Evolutionary conservation across 2,329 filamentous ascomycete genomes (phyloP).

Genomic region (Ascocoryne sarcoides): DNA sequence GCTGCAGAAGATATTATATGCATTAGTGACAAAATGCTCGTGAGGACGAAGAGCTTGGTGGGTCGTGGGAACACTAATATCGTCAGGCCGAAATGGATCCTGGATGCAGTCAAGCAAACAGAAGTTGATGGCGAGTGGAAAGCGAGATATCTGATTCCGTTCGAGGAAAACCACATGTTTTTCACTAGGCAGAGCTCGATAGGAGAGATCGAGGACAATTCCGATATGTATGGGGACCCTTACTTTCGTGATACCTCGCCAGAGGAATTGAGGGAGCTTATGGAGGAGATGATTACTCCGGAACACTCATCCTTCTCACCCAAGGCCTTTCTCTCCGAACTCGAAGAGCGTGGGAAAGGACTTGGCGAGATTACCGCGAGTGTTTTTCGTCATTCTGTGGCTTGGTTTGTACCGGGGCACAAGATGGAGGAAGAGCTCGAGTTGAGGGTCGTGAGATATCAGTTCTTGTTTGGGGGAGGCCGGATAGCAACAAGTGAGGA

Average conservation of each 20-base stretch:
- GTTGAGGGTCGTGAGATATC: constrained; percentile 42
- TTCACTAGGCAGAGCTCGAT: constrained; percentile 51
- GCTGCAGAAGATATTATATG: constrained; percentile 56
- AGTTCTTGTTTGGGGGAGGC: constrained; percentile 63
- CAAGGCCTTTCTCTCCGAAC: constrained; percentile 40
- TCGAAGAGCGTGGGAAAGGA: constrained; percentile 47
- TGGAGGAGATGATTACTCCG: constrained; percentile 38
- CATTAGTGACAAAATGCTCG: constrained; percentile 67
- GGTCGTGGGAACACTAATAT: constrained; percentile 65
- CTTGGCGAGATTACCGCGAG: constrained; percentile 41
- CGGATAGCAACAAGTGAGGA: constrained; percentile 41
- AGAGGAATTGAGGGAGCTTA: constrained; percentile 50
- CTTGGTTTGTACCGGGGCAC: constrained; percentile 36
- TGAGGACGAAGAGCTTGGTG: constrained; percentile 77
- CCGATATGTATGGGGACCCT: constrained; percentile 76
- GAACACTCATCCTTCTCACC: constrained; percentile 39
- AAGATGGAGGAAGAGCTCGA: constrained; percentile 22
- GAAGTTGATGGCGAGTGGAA: constrained; percentile 42
- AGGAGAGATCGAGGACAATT: constrained; percentile 47
- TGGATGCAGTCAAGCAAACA: constrained; percentile 52
- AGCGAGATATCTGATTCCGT: constrained; percentile 50
- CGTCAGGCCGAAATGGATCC: constrained; percentile 71
- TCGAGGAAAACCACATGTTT: constrained; percentile 60
- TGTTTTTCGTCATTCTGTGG: constrained; percentile 38
- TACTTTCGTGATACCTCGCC: constrained; percentile 62